Percentiles rank a stretch among this genome's conserved stretches.
Conservation (phyloP, 2,329 filamentous ascomycete species). For the Xylaria polymorpha region DNA sequence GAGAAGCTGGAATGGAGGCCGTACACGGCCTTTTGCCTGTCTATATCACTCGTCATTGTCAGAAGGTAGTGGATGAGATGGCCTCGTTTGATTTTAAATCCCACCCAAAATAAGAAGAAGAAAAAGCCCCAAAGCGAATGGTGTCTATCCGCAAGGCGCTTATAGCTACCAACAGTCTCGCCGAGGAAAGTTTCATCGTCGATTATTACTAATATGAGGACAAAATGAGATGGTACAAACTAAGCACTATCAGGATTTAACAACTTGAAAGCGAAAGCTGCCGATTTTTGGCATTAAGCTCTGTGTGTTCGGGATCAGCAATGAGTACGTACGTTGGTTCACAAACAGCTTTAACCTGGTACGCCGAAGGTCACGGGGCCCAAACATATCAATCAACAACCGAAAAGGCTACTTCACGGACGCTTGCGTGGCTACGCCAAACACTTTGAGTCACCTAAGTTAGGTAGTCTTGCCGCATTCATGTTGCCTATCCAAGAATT, state of each 20-base stretch:
- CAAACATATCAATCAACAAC: constrained; percentile 1
- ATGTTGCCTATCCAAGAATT: constrained; percentile 29
- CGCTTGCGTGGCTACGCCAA: background rate
- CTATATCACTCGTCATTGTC: background rate
- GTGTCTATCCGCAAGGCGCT: too few species aligned
- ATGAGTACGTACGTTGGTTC: constrained; percentile 23
- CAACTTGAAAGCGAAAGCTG: background rate
- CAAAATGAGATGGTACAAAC: background rate
- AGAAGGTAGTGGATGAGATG: background rate
- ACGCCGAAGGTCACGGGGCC: background rate
- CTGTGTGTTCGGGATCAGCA: constrained; percentile 2
- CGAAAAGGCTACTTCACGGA: background rate
- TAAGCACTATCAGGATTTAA: background rate
- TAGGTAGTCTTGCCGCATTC: background rate
- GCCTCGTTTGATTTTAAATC: background rate
- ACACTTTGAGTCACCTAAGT: background rate
- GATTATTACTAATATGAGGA: too few species aligned
- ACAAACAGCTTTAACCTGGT: background rate
- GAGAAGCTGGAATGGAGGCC: background rate
- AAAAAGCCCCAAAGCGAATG: too few species aligned
- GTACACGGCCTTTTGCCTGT: background rate
- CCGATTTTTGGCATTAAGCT: background rate
- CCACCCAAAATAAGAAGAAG: too few species aligned
- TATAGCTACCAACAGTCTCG: too few species aligned
- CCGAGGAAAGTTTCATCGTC: too few species aligned